A percentile compares a stretch with the other conserved stretches of the same genome.
Conservation (phyloP, 805 yeast species). For the Spathaspora sp. region DNA sequence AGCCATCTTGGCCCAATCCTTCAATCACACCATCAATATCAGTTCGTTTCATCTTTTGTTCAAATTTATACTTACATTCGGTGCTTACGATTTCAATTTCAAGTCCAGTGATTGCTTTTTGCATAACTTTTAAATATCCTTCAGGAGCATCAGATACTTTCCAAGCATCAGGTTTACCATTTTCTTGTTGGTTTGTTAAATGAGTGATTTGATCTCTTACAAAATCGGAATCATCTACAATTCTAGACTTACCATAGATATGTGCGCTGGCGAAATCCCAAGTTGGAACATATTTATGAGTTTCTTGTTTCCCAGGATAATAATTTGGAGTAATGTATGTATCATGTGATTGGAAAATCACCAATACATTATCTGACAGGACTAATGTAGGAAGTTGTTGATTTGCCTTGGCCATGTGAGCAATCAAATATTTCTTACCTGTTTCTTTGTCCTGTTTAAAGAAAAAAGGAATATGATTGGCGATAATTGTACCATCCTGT, state of each 20-base stretch:
- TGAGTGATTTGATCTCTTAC: constrained; percentile 41
- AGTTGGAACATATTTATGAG: constrained; percentile 66
- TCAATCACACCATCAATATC: constrained; percentile 52
- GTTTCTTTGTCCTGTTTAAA: constrained; percentile 31
- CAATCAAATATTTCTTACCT: constrained; percentile 41
- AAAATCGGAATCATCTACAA: constrained; percentile 44
- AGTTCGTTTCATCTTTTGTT: constrained; percentile 42
- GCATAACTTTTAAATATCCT: constrained; percentile 36
- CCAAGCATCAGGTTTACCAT: constrained; percentile 43
- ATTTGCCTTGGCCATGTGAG: constrained; percentile 53
- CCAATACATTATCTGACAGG: constrained; percentile 37
- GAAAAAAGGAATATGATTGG: constrained; percentile 57
- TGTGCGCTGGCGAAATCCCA: constrained; percentile 65
- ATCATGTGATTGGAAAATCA: constrained; percentile 50
- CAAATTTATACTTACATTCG: constrained; percentile 56
- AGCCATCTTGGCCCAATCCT: constrained; percentile 41
- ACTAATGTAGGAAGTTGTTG: constrained; percentile 45
- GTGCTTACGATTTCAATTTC: constrained; percentile 45
- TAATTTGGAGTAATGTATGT: constrained; percentile 57
- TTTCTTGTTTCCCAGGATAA: constrained; percentile 52
- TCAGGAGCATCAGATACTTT: constrained; percentile 56
- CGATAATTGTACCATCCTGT: constrained; percentile 39
- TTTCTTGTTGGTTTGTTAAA: constrained; percentile 48
- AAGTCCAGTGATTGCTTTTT: constrained; percentile 53
- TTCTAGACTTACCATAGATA: constrained; percentile 46